Evolutionary conservation across 306 rosid genomes (phyloP).

Genomic region (Vigna mungo): DNA sequence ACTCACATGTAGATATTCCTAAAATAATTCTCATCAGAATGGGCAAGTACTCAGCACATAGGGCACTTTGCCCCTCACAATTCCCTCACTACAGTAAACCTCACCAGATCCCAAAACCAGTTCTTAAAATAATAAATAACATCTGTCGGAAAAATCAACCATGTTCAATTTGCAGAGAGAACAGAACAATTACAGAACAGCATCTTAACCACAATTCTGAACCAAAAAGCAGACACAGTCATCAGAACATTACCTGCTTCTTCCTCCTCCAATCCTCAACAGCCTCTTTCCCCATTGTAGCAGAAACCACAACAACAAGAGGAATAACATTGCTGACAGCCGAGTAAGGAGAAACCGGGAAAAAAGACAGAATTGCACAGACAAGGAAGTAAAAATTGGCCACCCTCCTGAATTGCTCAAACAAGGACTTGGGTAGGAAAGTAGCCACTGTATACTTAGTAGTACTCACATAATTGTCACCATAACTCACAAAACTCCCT

Average conservation of each 20-base stretch:
- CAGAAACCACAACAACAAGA: slow-evolving; percentile 81
- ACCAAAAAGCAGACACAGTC: slow-evolving; percentile 3
- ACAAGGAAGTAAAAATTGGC: slow-evolving; percentile 87
- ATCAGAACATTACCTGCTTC: slow-evolving; percentile 66
- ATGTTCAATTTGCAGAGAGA: slow-evolving; percentile 6
- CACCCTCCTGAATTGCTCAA: slow-evolving; percentile 92
- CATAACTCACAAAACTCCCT: slow-evolving; percentile 50
- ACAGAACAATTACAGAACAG: slow-evolving; percentile 7
- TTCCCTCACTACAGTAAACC: slow-evolving; percentile 3
- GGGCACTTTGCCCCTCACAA: slow-evolving; percentile 4
- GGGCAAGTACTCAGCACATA: background rate
- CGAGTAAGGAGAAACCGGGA: slow-evolving; percentile 81
- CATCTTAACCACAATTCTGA: slow-evolving; percentile 26
- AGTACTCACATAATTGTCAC: slow-evolving; percentile 77
- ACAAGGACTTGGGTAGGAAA: slow-evolving; percentile 83
- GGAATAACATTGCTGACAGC: slow-evolving; percentile 79
- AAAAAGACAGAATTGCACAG: slow-evolving; percentile 76
- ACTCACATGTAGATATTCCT: background rate
- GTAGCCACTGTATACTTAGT: slow-evolving; percentile 76
- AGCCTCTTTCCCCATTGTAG: slow-evolving; percentile 81
- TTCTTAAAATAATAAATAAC: background rate
- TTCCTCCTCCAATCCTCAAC: slow-evolving; percentile 83
- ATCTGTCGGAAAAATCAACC: background rate
- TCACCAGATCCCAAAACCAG: slow-evolving; percentile 20
- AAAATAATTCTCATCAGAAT: background rate